Base-by-base conservation (phyloP, 441 rosid species). In the Lepidium campestre region DNA sequence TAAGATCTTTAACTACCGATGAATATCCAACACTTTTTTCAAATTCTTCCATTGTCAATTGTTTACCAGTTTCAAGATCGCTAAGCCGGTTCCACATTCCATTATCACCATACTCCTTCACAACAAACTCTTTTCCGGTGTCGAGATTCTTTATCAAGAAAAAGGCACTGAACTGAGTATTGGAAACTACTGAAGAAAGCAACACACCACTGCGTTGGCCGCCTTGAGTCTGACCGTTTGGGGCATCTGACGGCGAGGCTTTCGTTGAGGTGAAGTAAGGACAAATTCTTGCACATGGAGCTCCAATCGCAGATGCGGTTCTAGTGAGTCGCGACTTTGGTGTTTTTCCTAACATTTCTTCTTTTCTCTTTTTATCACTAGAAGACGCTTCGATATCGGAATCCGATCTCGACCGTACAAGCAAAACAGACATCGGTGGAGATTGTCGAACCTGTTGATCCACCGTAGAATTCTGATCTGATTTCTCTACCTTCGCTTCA, bases 31-130 rank as follows among this genome's bases (percentile, higher is more conserved):
- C 91, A 14, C 79, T 78, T 54, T 84, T 87, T 77, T 93, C 97
- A 39, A 93, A 93, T 58, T 93, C 99, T 19, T 91, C 96, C 89
- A 91, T 79, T 2, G 97, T 93, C 14, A 93, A 71, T 53, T 91
- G 89, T 71, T 93, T 89, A 56, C 99, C 99, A 0, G 99, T 93
- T 67, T 93, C 93, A 31, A 90, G 76, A 82, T 93, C 99, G 42
- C 95, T 93, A 13, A 93, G 79, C 37, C 84, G 82, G 61, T 91
- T 93, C 96, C 99, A 93, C 85, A 72, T 83, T 14, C 96, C 97
- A 44, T 89, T 80, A 35, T 86, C 86, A 32, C 79, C 78, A 19
- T 78, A 87, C 77, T 89, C 97, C 3, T 93, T 89, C 4, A 93
- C 97, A 1, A 93, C 52, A 23, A 93, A 93, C 72, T 91, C 97